Base-by-base conservation (phyloP, 148 eudicot species). In the Spergularia marina region DNA sequence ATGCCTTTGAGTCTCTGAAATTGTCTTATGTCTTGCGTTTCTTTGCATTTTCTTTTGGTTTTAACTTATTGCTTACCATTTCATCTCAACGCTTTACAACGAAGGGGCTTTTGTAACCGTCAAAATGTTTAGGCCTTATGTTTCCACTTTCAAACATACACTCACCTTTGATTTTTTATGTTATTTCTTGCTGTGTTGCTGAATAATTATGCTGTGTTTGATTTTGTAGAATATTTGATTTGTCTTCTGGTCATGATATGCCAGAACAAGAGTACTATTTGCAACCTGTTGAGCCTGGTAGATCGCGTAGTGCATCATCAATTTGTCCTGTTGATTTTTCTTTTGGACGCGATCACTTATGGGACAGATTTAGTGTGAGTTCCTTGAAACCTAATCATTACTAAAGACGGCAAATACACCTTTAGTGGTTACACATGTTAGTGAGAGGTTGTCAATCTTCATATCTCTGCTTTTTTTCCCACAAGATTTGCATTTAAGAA, bases 341-440 rank as follows among this genome's bases (percentile, higher is more conserved):
- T 81, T 94, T 94, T 83, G 98, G 98, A 11, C 84, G 93, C 75
- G 92, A 89, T 76, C 98, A 94, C 82, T 82, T 94, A 76, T 94
- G 98, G 98, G 98, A 94, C 83, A 87, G 87, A 85, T 92, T 94
- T 76, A 90, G 94, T 74, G 98, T 94, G 86, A 89, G 98, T 84
- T 72, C 63, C 65, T 72, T 63, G 76, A 49, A 59, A 79, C 62
- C 14, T 78, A 59, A 40, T 82, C 15, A 14, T 82, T 15, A 34
- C 12, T 76, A 6, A 6, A 56, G 54, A 49, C 41, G 51, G 41
- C 17, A 65, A 30, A 30, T 11, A 56, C 17, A 40, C 53, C 25
- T 62, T 68, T 36, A 12, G 4, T 59, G 18, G 13, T 17, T 34
- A 21, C n/a, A 6, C 39, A 5, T 15, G 10, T 41, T 21, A 64